A percentile compares a stretch with the other conserved stretches of the same genome.
These are phyloP conservation scores for Fraxinus xanthoxyloides DNA, from an alignment of 305 asterid genomes.

Conservation along the genomic window DNA sequence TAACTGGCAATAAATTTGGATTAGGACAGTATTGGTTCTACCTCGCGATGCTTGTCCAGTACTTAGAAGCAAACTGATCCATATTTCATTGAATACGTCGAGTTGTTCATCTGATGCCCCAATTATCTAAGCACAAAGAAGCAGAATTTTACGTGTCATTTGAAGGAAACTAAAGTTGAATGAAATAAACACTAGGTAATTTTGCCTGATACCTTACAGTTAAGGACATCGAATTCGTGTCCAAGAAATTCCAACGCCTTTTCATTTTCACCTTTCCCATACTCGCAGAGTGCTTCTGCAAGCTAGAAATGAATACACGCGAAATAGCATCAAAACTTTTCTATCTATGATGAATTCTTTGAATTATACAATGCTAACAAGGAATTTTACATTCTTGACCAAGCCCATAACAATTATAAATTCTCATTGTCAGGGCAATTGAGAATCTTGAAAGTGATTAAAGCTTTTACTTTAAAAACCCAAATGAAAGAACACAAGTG, in stretches of 20 bases:
- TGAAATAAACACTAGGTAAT: background rate
- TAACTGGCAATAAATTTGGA: background rate
- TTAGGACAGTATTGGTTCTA: conserved; percentile 20
- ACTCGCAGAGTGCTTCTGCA: conserved; percentile 72
- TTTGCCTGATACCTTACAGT: conserved; percentile 60
- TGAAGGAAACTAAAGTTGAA: background rate
- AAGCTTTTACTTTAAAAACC: background rate
- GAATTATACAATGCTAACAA: background rate
- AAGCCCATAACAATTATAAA: background rate
- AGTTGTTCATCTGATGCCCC: conserved; percentile 98
- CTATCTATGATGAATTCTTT: background rate
- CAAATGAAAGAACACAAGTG: background rate
- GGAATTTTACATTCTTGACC: background rate
- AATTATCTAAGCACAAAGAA: conserved; percentile 51
- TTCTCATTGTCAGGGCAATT: background rate
- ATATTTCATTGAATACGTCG: conserved; percentile 79
- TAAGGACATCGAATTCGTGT: conserved; percentile 52
- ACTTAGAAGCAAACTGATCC: conserved; percentile 55
- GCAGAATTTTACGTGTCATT: background rate
- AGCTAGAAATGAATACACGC: conserved; percentile 52
- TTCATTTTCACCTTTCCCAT: conserved; percentile 65
- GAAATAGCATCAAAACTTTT: conserved; percentile 12
- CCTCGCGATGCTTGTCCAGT: conserved; percentile 59
- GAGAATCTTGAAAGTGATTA: background rate
- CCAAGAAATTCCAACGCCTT: conserved; percentile 66